Evolutionary conservation across 2,329 filamentous ascomycete genomes (phyloP), one percentile per base, ranked within the genome.

Genomic region (Xylariaceae sp.): DNA sequence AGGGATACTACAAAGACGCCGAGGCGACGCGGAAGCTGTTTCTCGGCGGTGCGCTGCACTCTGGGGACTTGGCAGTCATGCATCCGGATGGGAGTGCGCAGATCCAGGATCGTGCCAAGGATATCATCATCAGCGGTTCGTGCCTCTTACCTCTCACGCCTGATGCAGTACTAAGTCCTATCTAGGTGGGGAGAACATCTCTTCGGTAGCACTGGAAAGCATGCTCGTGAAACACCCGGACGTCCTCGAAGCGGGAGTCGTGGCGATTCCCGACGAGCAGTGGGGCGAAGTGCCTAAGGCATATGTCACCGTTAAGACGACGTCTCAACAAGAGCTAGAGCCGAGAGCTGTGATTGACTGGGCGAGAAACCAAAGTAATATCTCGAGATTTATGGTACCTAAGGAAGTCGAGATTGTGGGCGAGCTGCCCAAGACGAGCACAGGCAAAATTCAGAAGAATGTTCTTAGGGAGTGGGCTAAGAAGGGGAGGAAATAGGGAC

Each of bases 271-370:
- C 0, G 91, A 97, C 67, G 85, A 84, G 35, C 89, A 95, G 66
- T 99, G 92, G 91, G 94, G 94, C 19, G 94, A 99, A 71, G 75
- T 89, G n/a, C 92, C 94, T 11, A 96, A 96, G 71, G 94, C 92
- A 0, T 99, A 89, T 65, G 73, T 97, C 52, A 97, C 94, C 0
- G 76, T 90, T 31, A 88, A 90, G 64, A 82, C n/a, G 81, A 47
- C 7, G 43, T 45, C 14, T 11, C 38, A 14, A 14, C 11, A 4
- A n/a, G 78, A 62, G 63, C 58, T 90, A 15, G 73, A 71, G 3
- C 83, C 83, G 0, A 74, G 83, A 30, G 86, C 89, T 9, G 74
- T 99, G 22, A 90, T 97, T 50, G 71, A 81, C 42, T 99, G 94
- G 94, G 90, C 91, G 3, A 91, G 86, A 68, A 75, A 86, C 56